These are phyloP conservation scores for Venturiaceae sp. DNA, from an alignment of 2,329 filamentous ascomycete genomes.

Conservation along the genomic window DNA sequence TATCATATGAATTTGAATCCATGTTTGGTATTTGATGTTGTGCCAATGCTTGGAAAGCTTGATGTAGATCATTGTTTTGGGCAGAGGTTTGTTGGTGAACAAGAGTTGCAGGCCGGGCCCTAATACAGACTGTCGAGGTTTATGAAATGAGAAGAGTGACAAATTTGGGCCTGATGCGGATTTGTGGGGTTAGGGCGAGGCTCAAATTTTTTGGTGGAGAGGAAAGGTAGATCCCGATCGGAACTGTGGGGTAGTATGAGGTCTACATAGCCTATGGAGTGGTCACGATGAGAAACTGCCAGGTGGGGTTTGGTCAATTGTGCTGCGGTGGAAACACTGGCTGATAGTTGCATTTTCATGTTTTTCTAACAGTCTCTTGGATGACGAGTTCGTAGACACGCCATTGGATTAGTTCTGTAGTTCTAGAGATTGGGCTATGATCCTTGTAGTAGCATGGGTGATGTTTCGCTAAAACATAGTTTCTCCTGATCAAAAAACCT, in stretches of 20 bases:
- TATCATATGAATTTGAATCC: too few species aligned
- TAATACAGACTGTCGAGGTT: too few species aligned
- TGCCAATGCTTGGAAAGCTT: not conserved
- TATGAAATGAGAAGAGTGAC: too few species aligned
- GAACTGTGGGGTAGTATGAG: not conserved
- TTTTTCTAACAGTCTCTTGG: too few species aligned
- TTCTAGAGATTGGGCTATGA: not conserved
- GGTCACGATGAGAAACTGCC: not conserved
- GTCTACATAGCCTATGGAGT: not conserved
- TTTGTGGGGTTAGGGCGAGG: too few species aligned
- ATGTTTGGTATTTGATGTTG: not conserved
- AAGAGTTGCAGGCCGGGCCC: not conserved
- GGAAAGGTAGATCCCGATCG: not conserved
- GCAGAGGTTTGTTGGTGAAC: too few species aligned
- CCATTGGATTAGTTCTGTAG: too few species aligned
- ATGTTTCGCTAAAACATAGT: not conserved
- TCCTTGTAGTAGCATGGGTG: not conserved
- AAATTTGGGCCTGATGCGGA: too few species aligned
- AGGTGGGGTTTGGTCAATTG: not conserved
- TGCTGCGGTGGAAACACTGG: too few species aligned
- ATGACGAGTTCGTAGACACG: too few species aligned
- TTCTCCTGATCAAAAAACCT: not conserved
- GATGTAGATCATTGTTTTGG: not conserved
- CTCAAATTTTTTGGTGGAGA: not conserved
- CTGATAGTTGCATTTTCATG: too few species aligned